Conservation (phyloP, 345 rosid species). For the Nasturtium officinale region DNA sequence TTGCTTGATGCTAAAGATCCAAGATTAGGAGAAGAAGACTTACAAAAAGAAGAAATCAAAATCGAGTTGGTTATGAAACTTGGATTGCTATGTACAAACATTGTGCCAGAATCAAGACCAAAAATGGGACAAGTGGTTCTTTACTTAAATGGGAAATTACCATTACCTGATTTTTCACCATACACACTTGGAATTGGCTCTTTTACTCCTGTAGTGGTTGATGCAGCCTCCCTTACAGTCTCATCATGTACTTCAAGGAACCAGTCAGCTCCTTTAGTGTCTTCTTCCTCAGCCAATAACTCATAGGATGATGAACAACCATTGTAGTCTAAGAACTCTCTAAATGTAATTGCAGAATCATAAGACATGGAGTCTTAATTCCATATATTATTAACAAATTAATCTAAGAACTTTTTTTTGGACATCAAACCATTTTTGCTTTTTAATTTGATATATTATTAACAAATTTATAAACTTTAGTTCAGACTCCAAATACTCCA, state of each 20-base stretch:
- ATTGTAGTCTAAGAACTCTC: slow-evolving; percentile 14
- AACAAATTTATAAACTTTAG: not conserved
- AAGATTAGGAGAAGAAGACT: slow-evolving; percentile 32
- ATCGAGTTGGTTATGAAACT: slow-evolving; percentile 51
- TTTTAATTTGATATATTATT: too few species aligned
- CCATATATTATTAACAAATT: too few species aligned
- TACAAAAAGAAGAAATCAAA: slow-evolving; percentile 30
- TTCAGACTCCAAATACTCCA: not conserved
- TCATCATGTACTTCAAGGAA: slow-evolving; percentile 14
- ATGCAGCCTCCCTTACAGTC: slow-evolving; percentile 26
- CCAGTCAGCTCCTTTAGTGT: slow-evolving; percentile 20
- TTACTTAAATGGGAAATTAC: slow-evolving; percentile 23
- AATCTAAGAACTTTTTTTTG: too few species aligned
- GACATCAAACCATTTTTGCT: too few species aligned
- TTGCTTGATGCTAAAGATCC: slow-evolving; percentile 47
- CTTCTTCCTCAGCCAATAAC: slow-evolving; percentile 33
- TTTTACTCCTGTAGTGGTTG: slow-evolving; percentile 37
- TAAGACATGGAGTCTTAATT: slow-evolving; percentile 19
- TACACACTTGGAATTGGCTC: slow-evolving; percentile 38
- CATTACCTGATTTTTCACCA: slow-evolving; percentile 37
- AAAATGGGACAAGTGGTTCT: slow-evolving; percentile 43
- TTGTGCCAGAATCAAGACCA: slow-evolving; percentile 46
- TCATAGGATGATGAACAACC: not conserved
- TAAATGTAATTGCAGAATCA: slow-evolving; percentile 17
- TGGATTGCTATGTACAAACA: slow-evolving; percentile 50